Evolutionary conservation across 2,329 filamentous ascomycete species (phyloP).

Genomic region (Aspergillus terreus): DNA sequence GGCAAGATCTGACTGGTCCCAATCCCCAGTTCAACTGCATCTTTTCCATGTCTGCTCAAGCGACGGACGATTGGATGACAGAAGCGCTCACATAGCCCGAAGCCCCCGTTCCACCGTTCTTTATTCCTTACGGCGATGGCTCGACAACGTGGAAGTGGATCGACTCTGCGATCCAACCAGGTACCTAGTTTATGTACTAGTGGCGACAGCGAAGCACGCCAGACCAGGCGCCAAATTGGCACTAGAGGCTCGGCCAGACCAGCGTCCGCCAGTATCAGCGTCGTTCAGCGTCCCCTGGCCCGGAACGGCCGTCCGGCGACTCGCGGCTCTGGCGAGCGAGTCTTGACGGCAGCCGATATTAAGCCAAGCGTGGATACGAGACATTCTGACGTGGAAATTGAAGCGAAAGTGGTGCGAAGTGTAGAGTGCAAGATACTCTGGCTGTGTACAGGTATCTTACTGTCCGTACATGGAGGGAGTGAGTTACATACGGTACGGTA

Average conservation of each 20-base stretch:
- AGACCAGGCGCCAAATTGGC: too few species aligned
- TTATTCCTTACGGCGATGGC: too few species aligned
- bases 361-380: background rate
- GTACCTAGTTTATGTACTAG: background rate
- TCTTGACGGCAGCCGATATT: background rate
- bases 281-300: background rate
- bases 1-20: constrained; percentile 11
- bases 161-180: background rate
- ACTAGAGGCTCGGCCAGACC: background rate
- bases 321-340: background rate
- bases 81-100: too few species aligned
- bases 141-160: background rate
- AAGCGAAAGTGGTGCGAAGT: too few species aligned
- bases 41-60: too few species aligned
- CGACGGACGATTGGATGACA: too few species aligned
- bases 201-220: too few species aligned
- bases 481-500: too few species aligned
- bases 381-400: background rate
- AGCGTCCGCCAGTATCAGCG: background rate
- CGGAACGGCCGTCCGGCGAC: background rate
- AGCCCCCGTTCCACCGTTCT: too few species aligned
- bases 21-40: background rate
- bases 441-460: too few species aligned
- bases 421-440: too few species aligned
- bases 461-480: too few species aligned